phyloP scores from a whole-genome alignment of 2,329 filamentous ascomycete genomes.

The Cercospora zeae-maydis region DNA sequence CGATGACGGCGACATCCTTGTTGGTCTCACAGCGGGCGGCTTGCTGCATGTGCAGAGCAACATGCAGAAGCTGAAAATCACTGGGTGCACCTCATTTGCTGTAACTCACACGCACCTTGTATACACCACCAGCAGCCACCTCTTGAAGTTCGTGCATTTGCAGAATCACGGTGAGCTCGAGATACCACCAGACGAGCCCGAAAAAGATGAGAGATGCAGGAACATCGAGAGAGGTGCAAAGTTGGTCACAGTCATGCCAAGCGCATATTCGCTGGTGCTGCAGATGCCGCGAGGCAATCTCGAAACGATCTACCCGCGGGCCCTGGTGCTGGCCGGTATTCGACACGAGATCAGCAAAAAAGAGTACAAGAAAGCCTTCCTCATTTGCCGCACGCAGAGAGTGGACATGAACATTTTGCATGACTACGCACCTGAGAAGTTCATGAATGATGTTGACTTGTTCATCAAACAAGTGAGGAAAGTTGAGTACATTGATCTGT shows the following conservation, averaged over 20 bases:
- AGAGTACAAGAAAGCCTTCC: conserved; percentile 79
- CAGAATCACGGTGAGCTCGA: conserved; percentile 62
- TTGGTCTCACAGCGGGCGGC: conserved; percentile 72
- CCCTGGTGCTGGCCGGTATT: conserved; percentile 88
- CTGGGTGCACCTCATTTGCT: conserved; percentile 89
- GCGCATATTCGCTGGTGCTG: conserved; percentile 76
- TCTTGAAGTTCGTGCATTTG: conserved; percentile 91
- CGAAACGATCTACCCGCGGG: conserved; percentile 89
- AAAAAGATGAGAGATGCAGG: conserved; percentile 86
- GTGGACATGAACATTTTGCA: conserved; percentile 98
- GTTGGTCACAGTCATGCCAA: conserved; percentile 84
- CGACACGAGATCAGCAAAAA: conserved; percentile 73
- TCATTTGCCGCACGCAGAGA: conserved; percentile 83
- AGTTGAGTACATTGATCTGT: conserved; percentile 79
- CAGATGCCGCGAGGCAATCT: conserved; percentile 96
- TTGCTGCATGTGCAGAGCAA: conserved; percentile 49
- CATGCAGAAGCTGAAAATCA: conserved; percentile 68
- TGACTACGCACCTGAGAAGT: conserved; percentile 84
- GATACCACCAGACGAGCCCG: conserved; percentile 80
- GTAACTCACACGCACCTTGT: conserved; percentile 79
- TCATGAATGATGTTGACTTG: conserved; percentile 68
- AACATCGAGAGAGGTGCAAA: conserved; percentile 86
- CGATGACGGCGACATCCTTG: conserved; percentile 41
- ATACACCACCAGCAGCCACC: conserved; percentile 86
- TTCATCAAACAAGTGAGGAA: conserved; percentile 85